Percentiles rank a stretch among this genome's conserved stretches.
Conservation (phyloP, 441 rosid species). For the Euphorbia celastroides region DNA sequence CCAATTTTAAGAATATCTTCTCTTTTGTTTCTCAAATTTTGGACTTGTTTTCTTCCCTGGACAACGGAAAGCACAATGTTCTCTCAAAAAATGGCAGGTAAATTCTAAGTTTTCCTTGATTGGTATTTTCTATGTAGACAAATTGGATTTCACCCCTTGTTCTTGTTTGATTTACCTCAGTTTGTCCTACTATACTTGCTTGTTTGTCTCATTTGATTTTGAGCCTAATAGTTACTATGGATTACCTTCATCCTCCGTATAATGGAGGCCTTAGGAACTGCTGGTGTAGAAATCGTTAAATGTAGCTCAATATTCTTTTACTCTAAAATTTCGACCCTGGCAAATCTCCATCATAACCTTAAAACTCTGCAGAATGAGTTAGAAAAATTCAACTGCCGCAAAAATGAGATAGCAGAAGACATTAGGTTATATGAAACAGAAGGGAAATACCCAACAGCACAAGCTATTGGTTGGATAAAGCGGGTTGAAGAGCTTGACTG, state of each 20-base stretch:
- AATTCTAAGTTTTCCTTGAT: neutral
- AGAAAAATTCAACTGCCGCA: slow-evolving; percentile 12
- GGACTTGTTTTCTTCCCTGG: neutral
- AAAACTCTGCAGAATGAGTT: slow-evolving; percentile 17
- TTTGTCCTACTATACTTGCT: neutral
- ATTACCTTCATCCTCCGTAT: neutral
- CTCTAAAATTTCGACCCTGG: neutral
- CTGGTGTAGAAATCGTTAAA: neutral
- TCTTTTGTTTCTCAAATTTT: neutral
- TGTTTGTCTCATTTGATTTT: neutral
- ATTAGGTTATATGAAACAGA: slow-evolving; percentile 23
- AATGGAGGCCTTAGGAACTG: neutral
- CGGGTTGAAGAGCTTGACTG: slow-evolving; percentile 17
- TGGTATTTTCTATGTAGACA: neutral
- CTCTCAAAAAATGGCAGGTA: neutral
- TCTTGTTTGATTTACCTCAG: neutral
- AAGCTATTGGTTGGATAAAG: slow-evolving; percentile 21
- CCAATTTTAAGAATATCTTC: neutral
- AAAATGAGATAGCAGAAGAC: slow-evolving; percentile 7
- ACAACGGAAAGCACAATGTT: neutral
- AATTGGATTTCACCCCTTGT: neutral
- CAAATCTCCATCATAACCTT: neutral
- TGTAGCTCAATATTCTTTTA: neutral
- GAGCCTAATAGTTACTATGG: neutral
- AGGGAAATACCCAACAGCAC: slow-evolving; percentile 21